Evolutionary conservation across 441 rosid species (phyloP), one percentile per base, ranked within the genome.

Genomic region (Viola pubescens): DNA sequence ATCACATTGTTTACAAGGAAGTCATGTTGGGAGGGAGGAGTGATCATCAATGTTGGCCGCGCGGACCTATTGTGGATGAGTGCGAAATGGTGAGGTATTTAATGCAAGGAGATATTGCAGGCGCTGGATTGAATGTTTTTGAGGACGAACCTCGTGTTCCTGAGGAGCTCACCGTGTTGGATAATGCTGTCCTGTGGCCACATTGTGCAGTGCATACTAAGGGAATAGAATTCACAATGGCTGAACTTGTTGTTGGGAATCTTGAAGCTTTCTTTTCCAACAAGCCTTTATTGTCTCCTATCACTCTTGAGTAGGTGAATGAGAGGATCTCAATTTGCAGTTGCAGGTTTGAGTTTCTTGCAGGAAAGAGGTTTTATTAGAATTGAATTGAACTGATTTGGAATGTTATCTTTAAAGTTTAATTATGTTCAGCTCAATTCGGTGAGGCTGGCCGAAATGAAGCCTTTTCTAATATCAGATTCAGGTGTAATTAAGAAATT

Each of bases 91-190:
- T 83, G 3, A 61, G 61, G 58, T 68, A 76, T 60, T 65, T 82
- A 65, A 60, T 69, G 45, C 59, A 59, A 26, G 82, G 86, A 40
- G 77, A 81, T 75, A 77, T 81, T 13, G 75, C 71, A 34, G 91
- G 88, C 4, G 91, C 88, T 52, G 88, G 88, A 10, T 70, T 85
- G 73, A 88, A 85, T 66, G 88, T 85, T 61, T 82, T 82, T 52
- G 88, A 85, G 68, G 57, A 79, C 5, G 86, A 85, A 62, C 83
- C 85, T 7, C n/a, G 40, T 60, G 84, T 82, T 65, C 85, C 86
- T n/a, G 8, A 64, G 14, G 77, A 79, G 72, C 74, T 82, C 0
- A 61, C 55, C 38, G 64, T 41, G n/a, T 59, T 76, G 69, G 82
- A 77, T 9, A 79, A 76, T 53, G 86, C 81, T 12, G 83, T 79